Evolutionary conservation across 2,329 filamentous ascomycete species (phyloP).

Genomic region (Graphilbum fragrans): DNA sequence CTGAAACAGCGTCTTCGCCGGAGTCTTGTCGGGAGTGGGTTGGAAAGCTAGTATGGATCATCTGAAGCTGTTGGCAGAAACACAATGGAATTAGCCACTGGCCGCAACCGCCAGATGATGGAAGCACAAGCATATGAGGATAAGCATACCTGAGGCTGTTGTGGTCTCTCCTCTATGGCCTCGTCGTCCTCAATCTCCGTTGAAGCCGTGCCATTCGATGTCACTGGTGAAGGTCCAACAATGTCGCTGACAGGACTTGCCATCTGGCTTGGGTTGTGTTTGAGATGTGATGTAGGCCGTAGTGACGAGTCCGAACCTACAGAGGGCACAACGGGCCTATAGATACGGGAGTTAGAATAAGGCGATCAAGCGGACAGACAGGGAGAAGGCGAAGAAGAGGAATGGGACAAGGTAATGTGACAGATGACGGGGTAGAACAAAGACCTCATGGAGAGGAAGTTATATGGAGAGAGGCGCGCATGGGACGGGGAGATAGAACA

Average conservation of each 20-base stretch:
- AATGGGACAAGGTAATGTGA: slow-evolving; percentile 22
- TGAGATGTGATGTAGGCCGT: slow-evolving; percentile 21
- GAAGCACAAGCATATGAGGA: too few relatives aligned
- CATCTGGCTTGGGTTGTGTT: slow-evolving; percentile 38
- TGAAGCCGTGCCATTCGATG: slow-evolving; percentile 70
- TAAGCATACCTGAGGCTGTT: slow-evolving; percentile 30
- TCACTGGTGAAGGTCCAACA: slow-evolving; percentile 73
- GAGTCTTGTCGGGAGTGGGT: slow-evolving; percentile 44
- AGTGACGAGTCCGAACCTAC: too few relatives aligned
- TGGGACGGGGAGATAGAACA: background rate
- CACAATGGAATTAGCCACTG: background rate
- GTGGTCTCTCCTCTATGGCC: too few relatives aligned
- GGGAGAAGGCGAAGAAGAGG: slow-evolving; percentile 25
- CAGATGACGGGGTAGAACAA: background rate
- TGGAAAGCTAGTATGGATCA: slow-evolving; percentile 44
- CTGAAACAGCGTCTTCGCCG: slow-evolving; percentile 72
- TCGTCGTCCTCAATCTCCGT: slow-evolving; percentile 76
- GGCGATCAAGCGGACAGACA: slow-evolving; percentile 35
- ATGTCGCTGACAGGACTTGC: slow-evolving; percentile 54
- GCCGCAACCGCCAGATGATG: background rate
- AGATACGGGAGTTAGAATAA: too few relatives aligned
- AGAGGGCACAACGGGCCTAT: too few relatives aligned
- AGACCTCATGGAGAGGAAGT: background rate
- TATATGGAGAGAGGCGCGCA: background rate
- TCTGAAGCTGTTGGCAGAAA: slow-evolving; percentile 25